Percentiles rank a stretch among this genome's conserved stretches.
phyloP scores from a whole-genome alignment of 2,329 filamentous ascomycete genomes.

The Colletotrichum simmondsii region DNA sequence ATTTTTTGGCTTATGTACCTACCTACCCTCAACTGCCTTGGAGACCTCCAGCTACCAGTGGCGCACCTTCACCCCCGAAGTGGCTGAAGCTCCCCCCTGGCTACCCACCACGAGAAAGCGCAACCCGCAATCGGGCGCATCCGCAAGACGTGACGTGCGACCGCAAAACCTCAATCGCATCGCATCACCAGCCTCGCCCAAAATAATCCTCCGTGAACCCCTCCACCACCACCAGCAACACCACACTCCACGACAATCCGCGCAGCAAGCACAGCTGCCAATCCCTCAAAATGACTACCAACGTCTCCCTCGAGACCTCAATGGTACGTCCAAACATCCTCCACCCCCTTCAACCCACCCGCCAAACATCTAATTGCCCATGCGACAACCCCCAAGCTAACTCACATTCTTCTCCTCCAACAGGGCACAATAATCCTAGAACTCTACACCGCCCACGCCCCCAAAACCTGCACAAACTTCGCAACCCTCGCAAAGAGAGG shows the following conservation, averaged over 20 bases:
- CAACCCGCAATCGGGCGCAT: neutral
- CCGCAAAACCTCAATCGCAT: constrained; percentile 16
- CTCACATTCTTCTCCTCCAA: neutral
- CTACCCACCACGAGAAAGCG: too few species aligned
- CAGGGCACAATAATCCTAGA: constrained; percentile 88
- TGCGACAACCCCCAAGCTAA: neutral
- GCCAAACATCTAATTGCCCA: neutral
- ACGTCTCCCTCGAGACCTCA: constrained; percentile 84
- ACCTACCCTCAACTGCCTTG: neutral
- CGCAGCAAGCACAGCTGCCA: neutral
- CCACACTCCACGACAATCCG: neutral
- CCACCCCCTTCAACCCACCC: neutral
- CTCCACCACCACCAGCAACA: neutral
- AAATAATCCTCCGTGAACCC: constrained; percentile 10
- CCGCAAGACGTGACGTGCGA: neutral
- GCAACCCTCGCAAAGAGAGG: constrained; percentile 79
- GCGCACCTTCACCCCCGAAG: neutral
- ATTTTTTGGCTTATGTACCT: neutral
- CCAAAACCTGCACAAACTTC: constrained; percentile 92
- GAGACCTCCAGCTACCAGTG: constrained; percentile 7
- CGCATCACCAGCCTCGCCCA: constrained; percentile 25
- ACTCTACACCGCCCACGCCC: constrained; percentile 90
- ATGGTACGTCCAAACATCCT: constrained; percentile 60
- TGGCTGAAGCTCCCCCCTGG: constrained; percentile 20
- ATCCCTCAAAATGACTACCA: constrained; percentile 72